Evolutionary conservation across 2,329 filamentous ascomycete genomes (phyloP), one percentile per base, ranked within the genome.

Genomic region (Ophiostoma perfectum): DNA sequence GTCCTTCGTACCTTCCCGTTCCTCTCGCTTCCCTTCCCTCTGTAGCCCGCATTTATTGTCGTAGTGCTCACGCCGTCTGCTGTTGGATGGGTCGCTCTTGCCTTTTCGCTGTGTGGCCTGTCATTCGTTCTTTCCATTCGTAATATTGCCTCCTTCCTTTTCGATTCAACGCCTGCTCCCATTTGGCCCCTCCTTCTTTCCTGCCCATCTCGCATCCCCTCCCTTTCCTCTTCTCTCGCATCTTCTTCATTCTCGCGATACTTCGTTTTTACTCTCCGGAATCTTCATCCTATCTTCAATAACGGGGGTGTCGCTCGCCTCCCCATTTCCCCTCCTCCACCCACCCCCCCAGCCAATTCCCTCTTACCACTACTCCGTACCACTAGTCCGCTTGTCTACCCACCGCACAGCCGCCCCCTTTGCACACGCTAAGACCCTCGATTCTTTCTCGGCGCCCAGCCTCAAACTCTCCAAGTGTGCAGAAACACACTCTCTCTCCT

Each of bases 361-460:
- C 60, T 44, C 39, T 18, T 18, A 18, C 6, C 12, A 18, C 12
- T 42, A 64, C 62, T 44, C 42, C 12, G 42, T 27, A 55, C 49
- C 49, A 27, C 18, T 55, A 55, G 27, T 27, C 27, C 27, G 27
- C 27, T 18, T 18, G 27, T 7, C 49, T 27, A 55, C 49, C 60
- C 60, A 41, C 39, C 63, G 63, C 63, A 45, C 63, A 36, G 63
- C 63, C 63, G 41, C 63, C 63, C 63, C 63, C 63, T 64, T 64
- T 45, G 63, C 63, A 64, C 36, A 67, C 65, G 68, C 68, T 47
- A 67, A 38, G 45, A 38, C 18, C 52, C 47, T 55, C 45, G 67
- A 66, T 44, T 60, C 45, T 66, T 60, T 69, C 68, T 69, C 60
- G 68, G 68, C 68, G 68, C 68, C 68, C 68, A 69, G 68, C 60